Evolutionary conservation across 345 rosid genomes (phyloP), one percentile per base, ranked within the genome.

Genomic region (Anacardium occidentale): DNA sequence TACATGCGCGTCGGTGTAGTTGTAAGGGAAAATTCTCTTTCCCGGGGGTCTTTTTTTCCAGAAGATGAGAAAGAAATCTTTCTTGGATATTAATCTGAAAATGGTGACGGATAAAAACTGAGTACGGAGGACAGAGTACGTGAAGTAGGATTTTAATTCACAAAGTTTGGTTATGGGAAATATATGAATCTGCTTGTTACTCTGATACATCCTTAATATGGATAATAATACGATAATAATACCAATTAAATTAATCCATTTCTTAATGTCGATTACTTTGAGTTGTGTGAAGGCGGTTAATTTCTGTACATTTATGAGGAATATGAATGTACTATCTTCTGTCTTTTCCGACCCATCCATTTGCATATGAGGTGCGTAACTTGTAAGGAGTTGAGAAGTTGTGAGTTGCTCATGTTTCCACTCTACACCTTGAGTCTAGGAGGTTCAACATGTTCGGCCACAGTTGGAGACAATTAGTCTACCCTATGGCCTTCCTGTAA

Each of bases 41-140:
- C 55, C 74, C 4, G 10, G 15, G 9, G 7, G 17, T 40, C 11
- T 13, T 64, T 15, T 50, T 10, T 22, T 17, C 7, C 1, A 2
- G 40, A 59, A 64, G 5, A 2, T 56, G 8, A 10, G 25, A 63
- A 32, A 51, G 52, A 42, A 58, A 51, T 71, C 69, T 72, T 67
- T 47, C 66, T 18, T 61, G 47, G 70, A 72, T 72, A 42, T 34
- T 53, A 60, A 62, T 61, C 29, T 32, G 14, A 72, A 25, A n/a
- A 62, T 44, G 45, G 34, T 58, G 24, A 22, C 0, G 21, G 56
- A 70, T 7, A 37, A 21, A 40, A 22, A 68, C 42, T 37, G 5
- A 34, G 40, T 2, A 34, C 14, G n/a, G n/a, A n/a, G n/a, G n/a
- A 1, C 56, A 21, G 45, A 18, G 24, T 34, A 66, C 25, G 37